Evolutionary conservation across 1,284 basidiomycete genomes (phyloP).

Genomic region (Cryptococcus jaspeensis): DNA sequence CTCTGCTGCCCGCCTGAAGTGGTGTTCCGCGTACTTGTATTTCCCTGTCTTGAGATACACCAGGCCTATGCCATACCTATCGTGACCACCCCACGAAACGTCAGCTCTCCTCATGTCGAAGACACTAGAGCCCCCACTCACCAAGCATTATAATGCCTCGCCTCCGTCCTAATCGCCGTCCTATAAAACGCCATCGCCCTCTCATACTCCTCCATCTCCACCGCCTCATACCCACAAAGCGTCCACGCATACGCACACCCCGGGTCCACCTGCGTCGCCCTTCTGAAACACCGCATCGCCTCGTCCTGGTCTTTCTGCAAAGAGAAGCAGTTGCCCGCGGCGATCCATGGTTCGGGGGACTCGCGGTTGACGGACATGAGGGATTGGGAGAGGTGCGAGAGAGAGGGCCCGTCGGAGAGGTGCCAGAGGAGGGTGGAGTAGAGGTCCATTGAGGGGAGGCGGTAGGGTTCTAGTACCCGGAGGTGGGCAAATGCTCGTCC

Average conservation of each 20-base stretch:
- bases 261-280: slow-evolving; percentile 79
- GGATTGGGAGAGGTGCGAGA: slow-evolving; percentile 87
- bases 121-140: slow-evolving; percentile 48
- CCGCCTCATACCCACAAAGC: slow-evolving; percentile 87
- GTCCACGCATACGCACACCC: slow-evolving; percentile 88
- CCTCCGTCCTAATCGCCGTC: slow-evolving; percentile 78
- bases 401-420: slow-evolving; percentile 70
- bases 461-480: slow-evolving; percentile 76
- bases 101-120: not conserved
- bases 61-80: slow-evolving; percentile 92
- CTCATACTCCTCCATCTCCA: slow-evolving; percentile 83
- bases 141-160: slow-evolving; percentile 94
- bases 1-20: slow-evolving; percentile 82
- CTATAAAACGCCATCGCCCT: slow-evolving; percentile 86
- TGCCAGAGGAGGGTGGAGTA: slow-evolving; percentile 95
- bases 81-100: slow-evolving; percentile 1
- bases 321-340: slow-evolving; percentile 88
- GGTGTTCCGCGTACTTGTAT: slow-evolving; percentile 84
- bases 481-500: slow-evolving; percentile 80
- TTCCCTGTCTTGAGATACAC: slow-evolving; percentile 91
- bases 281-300: slow-evolving; percentile 85
- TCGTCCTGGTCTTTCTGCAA: slow-evolving; percentile 85
- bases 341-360: slow-evolving; percentile 89
- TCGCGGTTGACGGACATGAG: slow-evolving; percentile 75
- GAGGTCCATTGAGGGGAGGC: slow-evolving; percentile 84